phyloP scores from a whole-genome alignment of 2,329 filamentous ascomycete species.

The Epichloe coenophiala region DNA sequence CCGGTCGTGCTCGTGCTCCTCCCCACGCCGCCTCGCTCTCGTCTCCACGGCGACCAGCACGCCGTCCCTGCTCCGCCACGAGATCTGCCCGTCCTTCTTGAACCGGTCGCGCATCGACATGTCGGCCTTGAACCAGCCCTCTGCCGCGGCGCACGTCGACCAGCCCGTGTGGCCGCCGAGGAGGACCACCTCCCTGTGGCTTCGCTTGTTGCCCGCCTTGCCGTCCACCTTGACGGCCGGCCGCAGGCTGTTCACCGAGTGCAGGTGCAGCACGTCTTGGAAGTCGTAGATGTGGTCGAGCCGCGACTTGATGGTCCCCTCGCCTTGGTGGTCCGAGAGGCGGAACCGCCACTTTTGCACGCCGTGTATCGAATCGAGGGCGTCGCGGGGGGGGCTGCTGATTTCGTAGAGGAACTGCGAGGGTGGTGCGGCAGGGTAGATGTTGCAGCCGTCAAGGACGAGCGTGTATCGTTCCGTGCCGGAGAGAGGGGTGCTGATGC shows the following conservation, averaged over 20 bases:
- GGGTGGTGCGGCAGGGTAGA: conserved; percentile 10
- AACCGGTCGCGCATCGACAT: conserved; percentile 9
- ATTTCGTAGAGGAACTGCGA: conserved; percentile 13
- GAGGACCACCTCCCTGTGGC: conserved; percentile 10
- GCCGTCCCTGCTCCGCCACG: conserved; percentile 13
- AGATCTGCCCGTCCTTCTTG: conserved; percentile 11
- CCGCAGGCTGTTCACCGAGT: background rate
- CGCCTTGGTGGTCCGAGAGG: conserved; percentile 5
- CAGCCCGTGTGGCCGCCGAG: conserved; percentile 7
- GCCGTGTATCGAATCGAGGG: conserved; percentile 8
- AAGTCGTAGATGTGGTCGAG: conserved; percentile 19
- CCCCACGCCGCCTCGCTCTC: conserved; percentile 9
- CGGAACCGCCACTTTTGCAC: conserved; percentile 16
- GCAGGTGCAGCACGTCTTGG: background rate
- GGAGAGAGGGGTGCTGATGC: background rate
- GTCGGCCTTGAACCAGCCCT: conserved; percentile 12
- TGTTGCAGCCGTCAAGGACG: conserved; percentile 10
- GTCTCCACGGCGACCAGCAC: conserved; percentile 14
- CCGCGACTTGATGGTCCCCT: conserved; percentile 9
- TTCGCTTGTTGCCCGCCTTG: conserved; percentile 10
- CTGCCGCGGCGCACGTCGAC: conserved; percentile 11
- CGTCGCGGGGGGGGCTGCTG: conserved; percentile 11
- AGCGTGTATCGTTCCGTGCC: conserved; percentile 5
- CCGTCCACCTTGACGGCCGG: conserved; percentile 11
- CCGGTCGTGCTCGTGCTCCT: background rate